These are phyloP conservation scores for Xenosphaeropsis pyriputrescens DNA, from an alignment of 2,329 filamentous ascomycete species.

Conservation along the genomic window DNA sequence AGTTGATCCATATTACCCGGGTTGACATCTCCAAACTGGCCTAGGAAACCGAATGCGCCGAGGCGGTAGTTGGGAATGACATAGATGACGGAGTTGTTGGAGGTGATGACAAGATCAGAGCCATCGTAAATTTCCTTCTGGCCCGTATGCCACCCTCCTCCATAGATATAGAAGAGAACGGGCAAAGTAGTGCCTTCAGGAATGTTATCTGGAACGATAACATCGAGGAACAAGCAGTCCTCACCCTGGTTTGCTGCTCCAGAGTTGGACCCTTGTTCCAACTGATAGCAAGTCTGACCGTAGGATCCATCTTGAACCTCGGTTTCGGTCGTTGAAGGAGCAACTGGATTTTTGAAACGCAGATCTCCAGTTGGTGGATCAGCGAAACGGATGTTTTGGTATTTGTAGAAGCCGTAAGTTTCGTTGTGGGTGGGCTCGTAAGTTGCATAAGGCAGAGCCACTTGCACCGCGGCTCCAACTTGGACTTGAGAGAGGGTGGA, in stretches of 20 bases:
- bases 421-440: not conserved
- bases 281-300: not conserved
- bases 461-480: no score
- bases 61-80: constrained; percentile 20
- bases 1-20: constrained; percentile 36
- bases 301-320: not conserved
- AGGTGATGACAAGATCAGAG: not conserved
- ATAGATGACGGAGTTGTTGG: constrained; percentile 9
- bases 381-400: not conserved
- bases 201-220: constrained; percentile 5
- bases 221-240: constrained; percentile 23
- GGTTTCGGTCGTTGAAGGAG: not conserved
- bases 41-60: constrained; percentile 4
- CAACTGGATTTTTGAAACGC: not conserved
- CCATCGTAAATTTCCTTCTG: not conserved
- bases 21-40: constrained; percentile 27
- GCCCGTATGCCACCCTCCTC: constrained; percentile 15
- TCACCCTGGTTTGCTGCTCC: constrained; percentile 9
- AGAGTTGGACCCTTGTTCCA: not conserved
- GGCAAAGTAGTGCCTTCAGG: not conserved
- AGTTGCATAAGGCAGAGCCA: no score
- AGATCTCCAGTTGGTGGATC: not conserved
- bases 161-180: constrained; percentile 29
- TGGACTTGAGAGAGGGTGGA: no score
- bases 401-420: not conserved